Percentiles rank a stretch among this genome's conserved stretches.
Conservation (phyloP, 768 basidiomycete species). For the Candolleomyces aberdarensis region DNA sequence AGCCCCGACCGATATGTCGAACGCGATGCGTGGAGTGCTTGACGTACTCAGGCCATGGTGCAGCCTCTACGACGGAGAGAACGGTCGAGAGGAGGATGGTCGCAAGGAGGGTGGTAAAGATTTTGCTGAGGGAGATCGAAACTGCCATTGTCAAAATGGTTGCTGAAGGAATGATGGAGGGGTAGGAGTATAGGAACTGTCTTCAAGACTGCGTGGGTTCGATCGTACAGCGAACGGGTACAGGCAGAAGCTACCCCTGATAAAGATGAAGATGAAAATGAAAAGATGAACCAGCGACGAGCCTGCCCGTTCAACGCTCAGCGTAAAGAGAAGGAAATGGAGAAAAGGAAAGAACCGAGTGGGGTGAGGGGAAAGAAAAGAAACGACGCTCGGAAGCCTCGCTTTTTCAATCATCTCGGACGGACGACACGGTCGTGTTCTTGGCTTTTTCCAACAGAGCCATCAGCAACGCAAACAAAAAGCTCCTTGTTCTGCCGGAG, state of each 20-base stretch:
- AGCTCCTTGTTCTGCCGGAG: too few relatives aligned
- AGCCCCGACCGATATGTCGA: conserved; percentile 12
- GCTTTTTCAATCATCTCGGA: too few relatives aligned
- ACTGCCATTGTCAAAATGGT: conserved; percentile 3
- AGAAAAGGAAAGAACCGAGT: conserved; percentile 1
- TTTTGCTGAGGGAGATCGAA: background rate
- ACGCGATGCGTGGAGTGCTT: conserved; percentile 18
- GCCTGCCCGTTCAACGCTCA: conserved; percentile 8
- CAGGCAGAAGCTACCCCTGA: background rate
- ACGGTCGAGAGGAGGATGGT: conserved; percentile 10
- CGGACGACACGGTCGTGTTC: too few relatives aligned
- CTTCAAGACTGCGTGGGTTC: too few relatives aligned
- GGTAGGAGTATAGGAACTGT: background rate
- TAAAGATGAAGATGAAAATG: background rate
- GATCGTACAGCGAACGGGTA: too few relatives aligned
- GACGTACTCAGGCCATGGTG: conserved; percentile 10
- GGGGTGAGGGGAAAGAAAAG: background rate
- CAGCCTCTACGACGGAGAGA: conserved; percentile 10
- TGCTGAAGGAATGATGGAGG: background rate
- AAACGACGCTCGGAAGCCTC: background rate
- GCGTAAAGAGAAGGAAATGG: background rate
- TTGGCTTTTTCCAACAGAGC: too few relatives aligned
- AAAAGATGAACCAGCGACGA: background rate
- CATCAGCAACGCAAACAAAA: too few relatives aligned
- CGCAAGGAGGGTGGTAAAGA: conserved; percentile 8